Percentiles rank a stretch among this genome's conserved stretches.
Conservation (phyloP, 2,329 filamentous ascomycete species). For the Aspergillus sp. region DNA sequence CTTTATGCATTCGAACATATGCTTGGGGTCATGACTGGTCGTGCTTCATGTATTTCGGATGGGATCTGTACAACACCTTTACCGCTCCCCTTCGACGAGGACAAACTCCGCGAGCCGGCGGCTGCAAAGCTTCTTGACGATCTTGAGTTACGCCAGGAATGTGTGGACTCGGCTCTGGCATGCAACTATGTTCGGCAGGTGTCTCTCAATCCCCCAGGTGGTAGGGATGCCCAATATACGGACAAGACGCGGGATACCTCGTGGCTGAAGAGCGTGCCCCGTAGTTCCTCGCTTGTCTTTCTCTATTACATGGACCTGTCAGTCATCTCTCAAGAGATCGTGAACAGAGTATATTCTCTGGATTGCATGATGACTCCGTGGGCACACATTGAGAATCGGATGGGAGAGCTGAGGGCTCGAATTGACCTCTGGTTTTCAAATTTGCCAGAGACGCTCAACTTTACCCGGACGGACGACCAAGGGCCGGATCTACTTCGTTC, state of each 20-base stretch:
- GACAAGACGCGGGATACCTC: constrained; percentile 25
- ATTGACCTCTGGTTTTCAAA: constrained; percentile 39
- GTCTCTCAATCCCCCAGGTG: constrained; percentile 28
- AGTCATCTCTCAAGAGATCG: constrained; percentile 40
- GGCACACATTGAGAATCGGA: constrained; percentile 40
- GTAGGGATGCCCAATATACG: constrained; percentile 21
- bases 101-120: constrained; percentile 32
- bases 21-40: constrained; percentile 46
- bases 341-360: constrained; percentile 42
- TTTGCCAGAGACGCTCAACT: constrained; percentile 37
- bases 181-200: constrained; percentile 30
- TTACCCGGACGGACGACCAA: constrained; percentile 31
- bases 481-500: constrained; percentile 31
- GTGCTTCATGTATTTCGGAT: constrained; percentile 41
- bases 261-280: constrained; percentile 36
- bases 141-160: constrained; percentile 27
- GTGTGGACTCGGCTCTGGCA: constrained; percentile 29
- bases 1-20: constrained; percentile 44
- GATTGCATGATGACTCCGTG: constrained; percentile 38
- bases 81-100: constrained; percentile 41
- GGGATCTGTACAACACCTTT: constrained; percentile 44
- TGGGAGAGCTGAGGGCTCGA: constrained; percentile 35
- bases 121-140: constrained; percentile 34
- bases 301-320: constrained; percentile 39
- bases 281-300: constrained; percentile 35